These are phyloP conservation scores for Erodium texanum DNA, from an alignment of 441 rosid genomes.

Conservation along the genomic window DNA sequence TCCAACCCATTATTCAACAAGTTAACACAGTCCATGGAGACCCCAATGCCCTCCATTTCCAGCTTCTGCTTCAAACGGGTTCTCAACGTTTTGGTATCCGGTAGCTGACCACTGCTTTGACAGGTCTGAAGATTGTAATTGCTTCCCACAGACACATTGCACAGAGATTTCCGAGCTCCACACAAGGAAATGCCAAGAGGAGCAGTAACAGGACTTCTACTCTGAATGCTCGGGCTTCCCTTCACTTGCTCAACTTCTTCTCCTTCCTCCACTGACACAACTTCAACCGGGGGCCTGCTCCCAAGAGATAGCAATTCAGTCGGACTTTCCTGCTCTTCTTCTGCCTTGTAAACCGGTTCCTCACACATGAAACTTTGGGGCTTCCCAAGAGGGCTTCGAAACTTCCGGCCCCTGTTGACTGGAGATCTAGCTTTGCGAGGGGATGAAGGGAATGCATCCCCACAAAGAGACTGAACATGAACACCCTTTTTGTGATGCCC, in stretches of 20 bases:
- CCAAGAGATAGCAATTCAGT: conserved; percentile 70
- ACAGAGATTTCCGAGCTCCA: conserved; percentile 23
- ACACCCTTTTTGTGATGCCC: conserved; percentile 18
- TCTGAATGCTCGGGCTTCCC: conserved; percentile 59
- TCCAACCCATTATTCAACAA: conserved; percentile 62
- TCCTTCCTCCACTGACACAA: conserved; percentile 81
- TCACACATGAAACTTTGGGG: no score
- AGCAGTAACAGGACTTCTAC: conserved; percentile 65
- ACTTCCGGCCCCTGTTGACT: conserved; percentile 37
- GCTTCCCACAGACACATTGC: background rate
- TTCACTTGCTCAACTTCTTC: conserved; percentile 86
- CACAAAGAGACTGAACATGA: conserved; percentile 18
- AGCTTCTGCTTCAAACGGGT: conserved; percentile 46
- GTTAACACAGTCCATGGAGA: conserved; percentile 43
- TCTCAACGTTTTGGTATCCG: conserved; percentile 56
- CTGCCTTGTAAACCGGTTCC: no score
- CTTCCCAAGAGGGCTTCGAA: conserved; percentile 45
- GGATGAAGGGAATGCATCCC: conserved; percentile 37
- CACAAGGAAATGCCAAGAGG: conserved; percentile 62
- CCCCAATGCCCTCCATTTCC: conserved; percentile 47
- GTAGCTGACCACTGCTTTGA: conserved; percentile 30
- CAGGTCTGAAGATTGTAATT: background rate
- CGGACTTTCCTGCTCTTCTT: conserved; percentile 29
- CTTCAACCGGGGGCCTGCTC: conserved; percentile 61
- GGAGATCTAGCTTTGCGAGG: conserved; percentile 49